These are phyloP conservation scores for Brettanomyces anomalus DNA, from an alignment of 805 yeast species.

Conservation along the genomic window DNA sequence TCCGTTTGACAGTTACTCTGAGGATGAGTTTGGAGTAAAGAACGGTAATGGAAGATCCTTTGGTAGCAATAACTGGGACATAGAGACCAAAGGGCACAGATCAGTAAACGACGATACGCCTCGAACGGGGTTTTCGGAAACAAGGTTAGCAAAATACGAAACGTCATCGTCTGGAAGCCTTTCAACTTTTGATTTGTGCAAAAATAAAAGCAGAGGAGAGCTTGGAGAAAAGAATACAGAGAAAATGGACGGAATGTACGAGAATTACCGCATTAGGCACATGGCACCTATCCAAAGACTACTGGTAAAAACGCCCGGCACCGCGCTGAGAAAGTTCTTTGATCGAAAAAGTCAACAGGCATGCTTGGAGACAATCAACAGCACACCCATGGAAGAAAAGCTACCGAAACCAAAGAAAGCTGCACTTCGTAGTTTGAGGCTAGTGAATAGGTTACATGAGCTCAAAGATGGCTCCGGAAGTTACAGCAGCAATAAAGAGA, in stretches of 20 bases:
- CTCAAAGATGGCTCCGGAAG: not conserved
- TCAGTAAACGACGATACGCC: not conserved
- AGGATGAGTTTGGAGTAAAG: not conserved
- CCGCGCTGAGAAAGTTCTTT: constrained; percentile 10
- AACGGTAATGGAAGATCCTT: not conserved
- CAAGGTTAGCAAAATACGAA: not conserved
- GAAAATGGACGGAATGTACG: not conserved
- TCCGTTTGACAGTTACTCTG: no score
- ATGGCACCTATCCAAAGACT: constrained; percentile 16
- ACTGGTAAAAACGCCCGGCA: constrained; percentile 13
- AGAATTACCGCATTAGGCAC: constrained; percentile 1
- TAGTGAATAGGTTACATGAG: not conserved
- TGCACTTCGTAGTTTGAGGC: not conserved
- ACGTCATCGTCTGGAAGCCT: not conserved
- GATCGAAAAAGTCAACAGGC: constrained; percentile 13
- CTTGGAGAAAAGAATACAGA: not conserved
- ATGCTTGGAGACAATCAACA: not conserved
- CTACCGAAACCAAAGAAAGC: not conserved
- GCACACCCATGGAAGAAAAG: not conserved
- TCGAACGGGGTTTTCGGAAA: no score
- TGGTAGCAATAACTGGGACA: not conserved
- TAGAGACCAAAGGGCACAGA: not conserved
- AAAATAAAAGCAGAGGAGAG: not conserved
- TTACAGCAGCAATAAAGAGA: not conserved
- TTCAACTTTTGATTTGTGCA: not conserved